These are phyloP conservation scores for Backusella parvicylindrica DNA, from an alignment of 192 early-diverging fungal genomes.

Conservation along the genomic window DNA sequence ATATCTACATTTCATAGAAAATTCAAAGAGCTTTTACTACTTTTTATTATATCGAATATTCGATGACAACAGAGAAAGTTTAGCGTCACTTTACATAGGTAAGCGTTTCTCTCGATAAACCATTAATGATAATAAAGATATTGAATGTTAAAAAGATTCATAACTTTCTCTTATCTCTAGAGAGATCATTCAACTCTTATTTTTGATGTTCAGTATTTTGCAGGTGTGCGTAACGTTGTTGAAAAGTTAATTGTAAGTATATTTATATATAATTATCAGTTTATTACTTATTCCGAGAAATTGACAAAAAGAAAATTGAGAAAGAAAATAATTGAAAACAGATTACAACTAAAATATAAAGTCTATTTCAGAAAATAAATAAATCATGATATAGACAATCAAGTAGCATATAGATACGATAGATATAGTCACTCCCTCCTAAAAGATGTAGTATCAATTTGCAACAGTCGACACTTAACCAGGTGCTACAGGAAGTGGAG, in stretches of 20 bases:
- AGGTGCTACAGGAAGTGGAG: conserved; percentile 49
- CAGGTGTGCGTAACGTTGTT: conserved; percentile 62
- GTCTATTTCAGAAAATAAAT: background rate
- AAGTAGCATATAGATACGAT: no score
- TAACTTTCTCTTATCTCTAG: conserved; percentile 41
- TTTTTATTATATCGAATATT: conserved; percentile 91
- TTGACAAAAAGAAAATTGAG: no score
- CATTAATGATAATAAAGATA: background rate
- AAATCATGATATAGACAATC: background rate
- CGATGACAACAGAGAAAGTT: conserved; percentile 61
- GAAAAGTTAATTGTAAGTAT: conserved; percentile 73
- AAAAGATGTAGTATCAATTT: conserved; percentile 67
- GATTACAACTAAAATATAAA: no score
- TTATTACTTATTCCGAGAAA: no score
- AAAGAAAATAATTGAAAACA: no score
- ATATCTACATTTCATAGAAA: no score
- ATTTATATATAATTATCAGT: background rate
- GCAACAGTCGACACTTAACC: conserved; percentile 83
- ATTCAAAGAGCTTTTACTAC: conserved; percentile 75
- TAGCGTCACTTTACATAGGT: conserved; percentile 81
- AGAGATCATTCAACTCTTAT: conserved; percentile 77
- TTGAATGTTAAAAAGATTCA: background rate
- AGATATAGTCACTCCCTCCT: conserved; percentile 64
- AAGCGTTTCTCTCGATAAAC: background rate
- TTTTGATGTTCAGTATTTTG: conserved; percentile 73